Evolutionary conservation across 2,329 filamentous ascomycete genomes (phyloP), one percentile per base, ranked within the genome.

Genomic region (Blastomyces silverae): DNA sequence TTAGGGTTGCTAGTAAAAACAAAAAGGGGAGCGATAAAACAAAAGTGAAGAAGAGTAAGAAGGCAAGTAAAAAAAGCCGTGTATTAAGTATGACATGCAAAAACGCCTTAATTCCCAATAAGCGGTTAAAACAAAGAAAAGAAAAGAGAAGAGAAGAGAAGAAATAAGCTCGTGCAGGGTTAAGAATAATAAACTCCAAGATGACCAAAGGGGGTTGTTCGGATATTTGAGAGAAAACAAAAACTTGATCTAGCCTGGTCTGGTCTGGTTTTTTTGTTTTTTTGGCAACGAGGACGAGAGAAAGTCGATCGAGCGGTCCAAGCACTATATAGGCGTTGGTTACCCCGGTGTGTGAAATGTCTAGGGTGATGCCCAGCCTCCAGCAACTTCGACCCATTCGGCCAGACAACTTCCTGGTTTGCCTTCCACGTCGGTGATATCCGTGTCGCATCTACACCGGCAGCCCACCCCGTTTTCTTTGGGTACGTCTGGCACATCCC

Each of bases 381-480:
- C 94, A 59, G 92, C 93, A 71, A 97, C 92, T 66, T 97, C 91
- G 17, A 99, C 94, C 94, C 94, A 99, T 79, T 99, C 92, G 11
- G 91, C 85, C 64, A 97, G 82, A 79, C 94, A 99, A 70, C 91
- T 96, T 67, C 94, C 94, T 75, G 96, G 90, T 79, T 97, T 99
- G 77, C 92, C 92, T 80, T 99, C 94, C 34, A 99, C 92, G 74
- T 99, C 94, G 62, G 93, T 91, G 74, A 97, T 95, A 75, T 99
- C 94, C 3, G 92, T 97, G 74, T 99, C 94, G 77, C 94, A 99
- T 75, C 89, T 88, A 82, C 94, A 99, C 72, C 94, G 87, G 80
- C 94, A 99, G 48, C 94, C 94, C 10, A 99, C 92, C 48, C 94
- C 94, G 71, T 97, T 97, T 79, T 97, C 92, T 80, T 94, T 92